Evolutionary conservation across 139 green algal genomes (phyloP).

Genomic region (Picochlorum sp.): DNA sequence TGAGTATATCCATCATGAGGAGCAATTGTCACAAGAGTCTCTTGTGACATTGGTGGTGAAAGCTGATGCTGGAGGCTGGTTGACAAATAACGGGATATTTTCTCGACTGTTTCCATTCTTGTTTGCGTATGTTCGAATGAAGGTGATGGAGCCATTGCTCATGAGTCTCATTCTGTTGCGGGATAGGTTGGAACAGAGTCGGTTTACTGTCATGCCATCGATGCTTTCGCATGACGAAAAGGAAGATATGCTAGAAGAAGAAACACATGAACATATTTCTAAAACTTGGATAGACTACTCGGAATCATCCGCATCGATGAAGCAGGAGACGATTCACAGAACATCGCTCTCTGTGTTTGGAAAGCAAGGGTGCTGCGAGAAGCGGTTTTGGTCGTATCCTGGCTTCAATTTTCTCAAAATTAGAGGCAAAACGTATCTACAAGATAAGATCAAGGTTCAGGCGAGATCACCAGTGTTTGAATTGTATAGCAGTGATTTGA

Average conservation of each 20-base stretch:
- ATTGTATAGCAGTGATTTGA: constrained; percentile 32
- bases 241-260: neutral
- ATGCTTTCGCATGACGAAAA: constrained; percentile 6
- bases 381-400: constrained; percentile 1
- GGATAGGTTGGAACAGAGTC: constrained; percentile 29
- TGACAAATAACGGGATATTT: constrained; percentile 7
- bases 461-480: constrained; percentile 20
- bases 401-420: constrained; percentile 22
- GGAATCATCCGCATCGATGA: neutral
- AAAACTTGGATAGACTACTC: neutral
- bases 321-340: neutral
- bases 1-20: constrained; percentile 14
- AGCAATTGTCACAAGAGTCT: constrained; percentile 25
- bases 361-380: neutral
- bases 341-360: constrained; percentile 1
- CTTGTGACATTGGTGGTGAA: constrained; percentile 46
- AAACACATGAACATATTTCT: neutral
- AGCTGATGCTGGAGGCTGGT: constrained; percentile 33
- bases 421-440: constrained; percentile 52
- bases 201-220: constrained; percentile 29
- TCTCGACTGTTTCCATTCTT: neutral
- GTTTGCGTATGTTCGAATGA: neutral
- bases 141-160: constrained; percentile 29
- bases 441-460: constrained; percentile 25
- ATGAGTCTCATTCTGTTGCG: constrained; percentile 26